phyloP scores from a whole-genome alignment of 2,329 filamentous ascomycete species.

The Hysterium pulicare region DNA sequence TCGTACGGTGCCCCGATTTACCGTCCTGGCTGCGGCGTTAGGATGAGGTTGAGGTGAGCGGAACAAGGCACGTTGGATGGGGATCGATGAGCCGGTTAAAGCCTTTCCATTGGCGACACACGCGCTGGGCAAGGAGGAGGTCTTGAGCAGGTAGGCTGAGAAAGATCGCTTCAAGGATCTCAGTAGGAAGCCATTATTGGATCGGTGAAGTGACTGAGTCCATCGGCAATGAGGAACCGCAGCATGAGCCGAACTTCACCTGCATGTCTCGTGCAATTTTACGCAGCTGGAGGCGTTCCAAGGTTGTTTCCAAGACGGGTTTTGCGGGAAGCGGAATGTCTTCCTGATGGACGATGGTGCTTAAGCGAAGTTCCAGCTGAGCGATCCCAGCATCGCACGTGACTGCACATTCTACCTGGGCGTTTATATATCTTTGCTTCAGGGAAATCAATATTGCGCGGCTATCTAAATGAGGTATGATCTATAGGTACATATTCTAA shows the following conservation, averaged over 20 bases:
- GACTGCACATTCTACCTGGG: no score
- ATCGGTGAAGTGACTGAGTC: background rate
- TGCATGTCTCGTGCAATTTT: background rate
- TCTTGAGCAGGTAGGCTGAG: background rate
- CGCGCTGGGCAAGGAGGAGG: background rate
- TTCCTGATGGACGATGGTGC: background rate
- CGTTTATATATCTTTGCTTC: no score
- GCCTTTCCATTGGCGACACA: background rate
- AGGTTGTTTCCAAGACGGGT: background rate
- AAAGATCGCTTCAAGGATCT: background rate
- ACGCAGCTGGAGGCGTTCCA: background rate
- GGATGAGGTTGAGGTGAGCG: background rate
- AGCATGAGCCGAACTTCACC: background rate
- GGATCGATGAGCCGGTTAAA: background rate
- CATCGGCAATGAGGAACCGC: background rate
- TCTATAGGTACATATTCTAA: no score
- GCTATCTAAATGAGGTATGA: no score
- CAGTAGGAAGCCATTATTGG: background rate
- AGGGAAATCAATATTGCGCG: no score
- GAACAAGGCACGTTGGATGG: background rate
- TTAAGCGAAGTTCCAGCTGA: background rate
- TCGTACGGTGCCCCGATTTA: background rate
- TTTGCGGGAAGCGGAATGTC: background rate
- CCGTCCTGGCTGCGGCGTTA: background rate
- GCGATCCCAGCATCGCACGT: no score